These are phyloP conservation scores for Lentinula edodes DNA, from an alignment of 768 basidiomycete genomes.

Conservation along the genomic window DNA sequence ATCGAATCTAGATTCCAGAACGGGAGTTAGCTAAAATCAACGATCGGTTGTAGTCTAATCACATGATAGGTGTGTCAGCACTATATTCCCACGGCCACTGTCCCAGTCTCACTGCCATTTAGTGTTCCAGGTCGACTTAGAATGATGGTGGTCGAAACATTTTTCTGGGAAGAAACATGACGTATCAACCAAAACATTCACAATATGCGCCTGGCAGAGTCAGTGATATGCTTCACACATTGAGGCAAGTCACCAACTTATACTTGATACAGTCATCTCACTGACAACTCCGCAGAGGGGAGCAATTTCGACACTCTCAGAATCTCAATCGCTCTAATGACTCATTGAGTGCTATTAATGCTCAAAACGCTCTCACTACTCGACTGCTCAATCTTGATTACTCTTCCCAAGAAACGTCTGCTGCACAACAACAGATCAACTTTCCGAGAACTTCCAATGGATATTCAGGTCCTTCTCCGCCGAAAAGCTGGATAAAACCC, in stretches of 20 bases:
- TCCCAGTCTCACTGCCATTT: neutral
- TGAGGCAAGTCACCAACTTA: conserved; percentile 33
- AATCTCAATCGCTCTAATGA: conserved; percentile 40
- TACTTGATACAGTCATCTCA: neutral
- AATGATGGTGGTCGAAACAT: neutral
- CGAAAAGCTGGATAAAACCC: conserved; percentile 50
- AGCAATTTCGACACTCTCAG: conserved; percentile 62
- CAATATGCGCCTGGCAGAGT: conserved; percentile 19
- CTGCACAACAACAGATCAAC: neutral
- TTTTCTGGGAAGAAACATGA: neutral
- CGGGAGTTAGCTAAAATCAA: no score
- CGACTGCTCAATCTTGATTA: conserved; percentile 12
- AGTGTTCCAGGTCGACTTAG: neutral
- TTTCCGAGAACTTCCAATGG: neutral
- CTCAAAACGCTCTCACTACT: conserved; percentile 26
- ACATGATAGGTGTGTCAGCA: no score
- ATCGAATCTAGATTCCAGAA: no score
- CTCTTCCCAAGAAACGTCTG: conserved; percentile 8
- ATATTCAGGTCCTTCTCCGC: conserved; percentile 44
- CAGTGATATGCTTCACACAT: conserved; percentile 43
- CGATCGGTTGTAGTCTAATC: no score
- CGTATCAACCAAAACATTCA: neutral
- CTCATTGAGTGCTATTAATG: conserved; percentile 41
- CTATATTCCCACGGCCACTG: no score
- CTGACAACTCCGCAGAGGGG: conserved; percentile 42